Evolutionary conservation across 2,329 filamentous ascomycete species (phyloP), one percentile per base, ranked within the genome.

Genomic region (Scedosporium aurantiacum): DNA sequence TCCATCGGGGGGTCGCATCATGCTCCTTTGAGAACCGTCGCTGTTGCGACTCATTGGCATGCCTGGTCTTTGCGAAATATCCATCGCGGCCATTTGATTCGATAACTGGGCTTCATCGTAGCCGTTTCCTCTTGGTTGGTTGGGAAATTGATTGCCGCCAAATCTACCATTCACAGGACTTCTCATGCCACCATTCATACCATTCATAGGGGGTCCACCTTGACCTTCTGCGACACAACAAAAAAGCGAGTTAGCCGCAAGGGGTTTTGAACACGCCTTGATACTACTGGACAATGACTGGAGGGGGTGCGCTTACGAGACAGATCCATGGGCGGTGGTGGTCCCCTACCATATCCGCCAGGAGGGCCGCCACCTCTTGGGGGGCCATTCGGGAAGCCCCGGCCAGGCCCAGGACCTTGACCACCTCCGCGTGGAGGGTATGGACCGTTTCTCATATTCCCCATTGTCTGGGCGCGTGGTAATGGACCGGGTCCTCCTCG

Each of bases 11-110:
- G 70, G 68, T 10, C 71, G 70, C 63, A 70, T 70, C 4, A 14
- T 43, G 43, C 58, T 71, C 8, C 71, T 72, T 66, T 69, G 52
- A 68, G 69, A 43, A 64, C 67, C 32, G 65, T 66, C 60, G 67
- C 68, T 4, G 57, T 66, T 55, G 61, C 66, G 60, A 55, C 63
- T 54, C 40, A 59, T 54, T 3, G 57, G 55, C 63, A 40, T 57
- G 28, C 63, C 60, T 25, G 68, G 64, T 61, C 68, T 69, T 55
- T 71, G 68, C 0, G 66, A 66, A 23, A 79, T 70, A 54, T 75
- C 72, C 70, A 80, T 70, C 5, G 67, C 71, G 7, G 69, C 72
- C 73, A 80, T 76, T 57, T 72, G 70, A 25, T 73, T 72, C n/a
- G 75, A 62, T 23, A 79, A 74, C 27, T 73, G 68, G 16, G 70